Evolutionary conservation across 352 stramenopile genomes (phyloP).

Genomic region (Phytopythium aichiense): DNA sequence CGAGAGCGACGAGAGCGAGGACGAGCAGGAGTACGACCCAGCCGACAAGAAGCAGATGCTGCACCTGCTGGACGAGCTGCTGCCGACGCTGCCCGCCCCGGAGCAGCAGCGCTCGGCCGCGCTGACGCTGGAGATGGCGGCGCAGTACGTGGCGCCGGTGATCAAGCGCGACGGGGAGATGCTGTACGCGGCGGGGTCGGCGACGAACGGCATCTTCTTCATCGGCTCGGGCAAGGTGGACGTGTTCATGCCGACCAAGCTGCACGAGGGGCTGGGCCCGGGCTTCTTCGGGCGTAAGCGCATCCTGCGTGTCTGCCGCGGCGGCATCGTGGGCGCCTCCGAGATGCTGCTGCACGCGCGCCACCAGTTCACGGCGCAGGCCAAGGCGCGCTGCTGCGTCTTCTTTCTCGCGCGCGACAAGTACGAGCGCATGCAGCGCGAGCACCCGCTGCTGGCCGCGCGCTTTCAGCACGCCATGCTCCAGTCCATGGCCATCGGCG

Average conservation of each 20-base stretch:
- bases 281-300: conserved; percentile 76
- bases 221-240: conserved; percentile 83
- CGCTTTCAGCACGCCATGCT: conserved; percentile 86
- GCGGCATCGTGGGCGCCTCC: conserved; percentile 70
- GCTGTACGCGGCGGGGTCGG: conserved; percentile 59
- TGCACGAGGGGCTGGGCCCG: conserved; percentile 73
- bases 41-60: conserved; percentile 11
- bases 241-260: conserved; percentile 77
- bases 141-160: conserved; percentile 62
- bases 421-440: conserved; percentile 63
- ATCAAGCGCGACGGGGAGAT: conserved; percentile 59
- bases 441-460: conserved; percentile 58
- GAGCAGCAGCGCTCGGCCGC: conserved; percentile 12
- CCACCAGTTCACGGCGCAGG: conserved; percentile 79
- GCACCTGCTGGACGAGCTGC: conserved; percentile 64
- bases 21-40: conserved; percentile 18
- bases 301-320: conserved; percentile 77
- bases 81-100: conserved; percentile 27
- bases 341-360: conserved; percentile 81
- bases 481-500: conserved; percentile 77
- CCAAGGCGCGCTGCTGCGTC: conserved; percentile 57
- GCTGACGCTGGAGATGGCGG: conserved; percentile 59
- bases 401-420: conserved; percentile 80
- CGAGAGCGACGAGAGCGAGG: conserved; percentile 24
- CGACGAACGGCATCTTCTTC: conserved; percentile 74